phyloP scores from a whole-genome alignment of 31 red algal genomes.

The Odonthalia washingtoniensis region DNA sequence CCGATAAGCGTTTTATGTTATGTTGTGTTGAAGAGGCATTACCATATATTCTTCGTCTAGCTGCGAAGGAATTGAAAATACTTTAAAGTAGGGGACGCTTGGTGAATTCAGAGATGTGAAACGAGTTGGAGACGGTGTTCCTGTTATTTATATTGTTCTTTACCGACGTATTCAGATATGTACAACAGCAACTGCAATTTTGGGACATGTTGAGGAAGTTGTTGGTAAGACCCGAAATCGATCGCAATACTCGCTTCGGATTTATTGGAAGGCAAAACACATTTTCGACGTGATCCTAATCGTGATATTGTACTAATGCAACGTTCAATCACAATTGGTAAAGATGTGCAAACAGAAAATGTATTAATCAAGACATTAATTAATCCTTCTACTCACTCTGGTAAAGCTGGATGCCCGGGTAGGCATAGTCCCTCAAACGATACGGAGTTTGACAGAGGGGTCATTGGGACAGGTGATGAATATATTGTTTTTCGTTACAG shows the following conservation, averaged over 20 bases:
- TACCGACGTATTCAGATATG: conserved; percentile 35
- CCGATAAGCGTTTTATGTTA: conserved; percentile 74
- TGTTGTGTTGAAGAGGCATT: conserved; percentile 42
- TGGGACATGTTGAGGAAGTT: conserved; percentile 16
- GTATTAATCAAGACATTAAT: conserved; percentile 38
- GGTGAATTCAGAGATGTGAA: conserved; percentile 2
- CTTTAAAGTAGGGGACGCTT: no score
- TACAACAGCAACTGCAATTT: conserved; percentile 21
- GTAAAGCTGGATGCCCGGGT: no score
- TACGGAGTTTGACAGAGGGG: no score
- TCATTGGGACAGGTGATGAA: conserved; percentile 2
- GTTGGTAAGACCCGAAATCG: conserved; percentile 59
- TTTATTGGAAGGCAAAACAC: conserved; percentile 42
- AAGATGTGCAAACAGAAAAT: conserved; percentile 43
- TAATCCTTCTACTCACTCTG: conserved; percentile 44
- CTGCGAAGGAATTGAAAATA: conserved; percentile 19
- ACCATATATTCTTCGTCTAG: conserved; percentile 41
- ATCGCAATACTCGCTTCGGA: conserved; percentile 59
- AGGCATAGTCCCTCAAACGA: no score
- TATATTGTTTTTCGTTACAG: not conserved
- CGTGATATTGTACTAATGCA: conserved; percentile 62
- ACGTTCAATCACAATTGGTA: no score
- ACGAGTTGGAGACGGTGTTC: conserved; percentile 10
- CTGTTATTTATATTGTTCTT: conserved; percentile 38
- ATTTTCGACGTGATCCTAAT: conserved; percentile 42